Conservation (phyloP, 768 basidiomycete species). For the Kwoniella mangroviensis region DNA sequence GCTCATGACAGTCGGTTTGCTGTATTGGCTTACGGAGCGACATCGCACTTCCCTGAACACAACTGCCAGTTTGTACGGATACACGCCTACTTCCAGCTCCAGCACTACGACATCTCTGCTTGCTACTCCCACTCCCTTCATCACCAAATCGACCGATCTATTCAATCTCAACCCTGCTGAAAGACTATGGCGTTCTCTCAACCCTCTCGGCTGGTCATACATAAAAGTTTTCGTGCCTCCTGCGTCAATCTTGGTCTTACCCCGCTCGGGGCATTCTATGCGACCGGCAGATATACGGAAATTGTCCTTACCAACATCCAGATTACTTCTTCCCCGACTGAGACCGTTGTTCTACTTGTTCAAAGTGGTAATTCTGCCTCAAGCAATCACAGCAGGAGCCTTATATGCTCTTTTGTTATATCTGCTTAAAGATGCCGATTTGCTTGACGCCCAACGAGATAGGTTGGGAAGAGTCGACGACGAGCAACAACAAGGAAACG, state of each 20-base stretch:
- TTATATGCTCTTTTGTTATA: constrained; percentile 81
- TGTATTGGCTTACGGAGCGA: constrained; percentile 53
- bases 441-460: constrained; percentile 77
- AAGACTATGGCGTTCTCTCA: constrained; percentile 48
- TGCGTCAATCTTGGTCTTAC: constrained; percentile 73
- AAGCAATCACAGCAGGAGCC: constrained; percentile 72
- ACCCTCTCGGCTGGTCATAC: constrained; percentile 42
- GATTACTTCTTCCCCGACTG: constrained; percentile 49
- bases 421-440: constrained; percentile 86
- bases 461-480: constrained; percentile 53
- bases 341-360: constrained; percentile 72
- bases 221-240: constrained; percentile 41
- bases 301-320: constrained; percentile 36
- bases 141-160: constrained; percentile 14
- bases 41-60: constrained; percentile 25
- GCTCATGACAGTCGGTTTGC: constrained; percentile 43
- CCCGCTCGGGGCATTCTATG: constrained; percentile 39
- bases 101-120: constrained; percentile 5
- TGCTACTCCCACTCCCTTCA: constrained; percentile 21
- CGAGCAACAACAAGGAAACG: constrained; percentile 9
- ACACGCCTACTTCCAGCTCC: constrained; percentile 24
- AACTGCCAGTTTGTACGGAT: constrained; percentile 51
- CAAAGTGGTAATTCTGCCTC: constrained; percentile 84
- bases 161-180: constrained; percentile 25
- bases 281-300: constrained; percentile 48